These are phyloP conservation scores for Gremmenia infestans DNA, from an alignment of 2,329 filamentous ascomycete species.

Conservation along the genomic window DNA sequence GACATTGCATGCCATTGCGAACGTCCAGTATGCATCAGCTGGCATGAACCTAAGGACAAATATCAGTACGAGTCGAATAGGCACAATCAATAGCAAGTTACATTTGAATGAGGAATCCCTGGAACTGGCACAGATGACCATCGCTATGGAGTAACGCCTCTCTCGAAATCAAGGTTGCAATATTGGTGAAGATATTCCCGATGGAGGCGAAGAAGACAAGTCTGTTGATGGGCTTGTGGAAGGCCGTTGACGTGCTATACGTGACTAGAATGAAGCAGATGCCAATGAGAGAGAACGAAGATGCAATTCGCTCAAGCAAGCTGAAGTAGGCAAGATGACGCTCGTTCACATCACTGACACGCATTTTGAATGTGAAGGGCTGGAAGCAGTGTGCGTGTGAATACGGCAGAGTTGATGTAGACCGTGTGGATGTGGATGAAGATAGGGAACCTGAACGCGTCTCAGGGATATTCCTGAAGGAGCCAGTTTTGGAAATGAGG, in stretches of 20 bases:
- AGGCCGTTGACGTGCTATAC: conserved; percentile 51
- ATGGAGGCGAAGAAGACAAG: conserved; percentile 80
- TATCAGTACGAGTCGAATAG: neutral
- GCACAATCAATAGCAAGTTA: conserved; percentile 37
- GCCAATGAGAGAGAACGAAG: conserved; percentile 65
- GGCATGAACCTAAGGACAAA: conserved; percentile 63
- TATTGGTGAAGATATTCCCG: conserved; percentile 73
- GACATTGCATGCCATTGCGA: conserved; percentile 81
- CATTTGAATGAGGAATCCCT: conserved; percentile 80
- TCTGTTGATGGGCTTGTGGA: conserved; percentile 83
- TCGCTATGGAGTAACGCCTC: conserved; percentile 44
- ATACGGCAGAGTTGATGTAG: no score
- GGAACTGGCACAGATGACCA: conserved; percentile 54
- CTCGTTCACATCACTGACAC: conserved; percentile 4
- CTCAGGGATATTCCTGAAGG: no score
- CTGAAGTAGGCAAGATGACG: conserved; percentile 36
- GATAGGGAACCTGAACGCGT: no score
- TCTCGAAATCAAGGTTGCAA: conserved; percentile 68
- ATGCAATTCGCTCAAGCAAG: conserved; percentile 62
- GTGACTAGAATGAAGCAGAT: conserved; percentile 68
- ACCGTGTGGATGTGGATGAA: no score
- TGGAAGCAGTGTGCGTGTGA: neutral
- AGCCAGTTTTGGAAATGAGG: no score
- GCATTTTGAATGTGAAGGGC: conserved; percentile 7
- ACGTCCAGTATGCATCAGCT: conserved; percentile 70